Evolutionary conservation across 805 yeast genomes (phyloP), one percentile per base, ranked within the genome.

Genomic region (Pichia ethanolica): DNA sequence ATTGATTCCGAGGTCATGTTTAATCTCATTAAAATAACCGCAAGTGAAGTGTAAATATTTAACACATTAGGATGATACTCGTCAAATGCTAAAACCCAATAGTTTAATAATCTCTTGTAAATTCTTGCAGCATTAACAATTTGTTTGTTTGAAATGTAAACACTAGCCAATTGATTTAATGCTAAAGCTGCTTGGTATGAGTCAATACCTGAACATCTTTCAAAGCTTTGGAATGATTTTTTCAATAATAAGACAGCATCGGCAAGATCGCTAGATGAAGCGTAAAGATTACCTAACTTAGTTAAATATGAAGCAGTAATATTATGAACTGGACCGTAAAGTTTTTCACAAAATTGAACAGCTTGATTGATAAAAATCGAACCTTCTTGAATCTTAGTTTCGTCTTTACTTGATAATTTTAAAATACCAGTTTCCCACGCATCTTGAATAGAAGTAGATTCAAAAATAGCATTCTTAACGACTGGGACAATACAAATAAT

Each of bases 141-240:
- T 57, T 81, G 78, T 35, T 79, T 79, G 56, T 78, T 77, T 9
- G 78, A 68, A 39, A 80, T 70, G 65, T 90, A 97, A 59, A 77
- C 75, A 60, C 74, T 77, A 1, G 93, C 95, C 56, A 90, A 70
- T 66, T 88, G 89, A 58, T 82, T 73, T 63, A 84, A 78, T 39
- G 87, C 72, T 56, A 88, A 75, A 37, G 88, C 66, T 28, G 90
- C 77, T 55, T 89, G 91, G 59, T 77, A 78, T 12, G 93, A 78
- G 62, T 91, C 98, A 54, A 81, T 66, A 53, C 99, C 99, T 46
- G 72, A 66, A 11, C 82, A 74, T 68, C 98, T 81, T 72, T 91
- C 98, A 52, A 82, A 74, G 53, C 89, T 79, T 38, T 79, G 71
- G 53, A 81, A 75, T 2, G 96, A 79, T 63, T 83, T 57, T 93